Evolutionary conservation across 2,329 filamentous ascomycete genomes (phyloP).

Genomic region (Aspergillus arachidicola): DNA sequence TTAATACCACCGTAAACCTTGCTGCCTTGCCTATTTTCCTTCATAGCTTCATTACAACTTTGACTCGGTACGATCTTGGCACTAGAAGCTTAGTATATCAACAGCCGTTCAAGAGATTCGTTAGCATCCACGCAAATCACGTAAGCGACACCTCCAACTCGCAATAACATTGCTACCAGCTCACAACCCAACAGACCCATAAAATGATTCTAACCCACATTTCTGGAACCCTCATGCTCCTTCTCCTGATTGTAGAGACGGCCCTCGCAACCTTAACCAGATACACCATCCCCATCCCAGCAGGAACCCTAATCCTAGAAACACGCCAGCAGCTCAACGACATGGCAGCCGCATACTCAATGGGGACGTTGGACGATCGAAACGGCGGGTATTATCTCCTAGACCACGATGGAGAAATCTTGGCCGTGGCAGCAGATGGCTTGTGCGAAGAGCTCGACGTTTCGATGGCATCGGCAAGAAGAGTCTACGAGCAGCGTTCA

Average conservation of each 20-base stretch:
- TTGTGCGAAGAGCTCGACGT: not conserved
- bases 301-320: not conserved
- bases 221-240: no score
- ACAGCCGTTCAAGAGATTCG: not conserved
- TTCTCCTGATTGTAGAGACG: not conserved
- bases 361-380: not conserved
- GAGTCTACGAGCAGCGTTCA: not conserved
- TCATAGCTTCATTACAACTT: not conserved
- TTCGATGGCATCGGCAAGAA: not conserved
- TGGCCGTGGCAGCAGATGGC: not conserved
- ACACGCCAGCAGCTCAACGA: not conserved
- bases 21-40: not conserved
- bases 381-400: not conserved
- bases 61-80: not conserved
- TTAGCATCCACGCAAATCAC: not conserved
- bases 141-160: not conserved
- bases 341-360: not conserved
- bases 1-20: not conserved
- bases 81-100: not conserved
- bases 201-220: not conserved
- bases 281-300: not conserved
- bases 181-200: not conserved
- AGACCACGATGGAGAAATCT: not conserved
- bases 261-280: not conserved
- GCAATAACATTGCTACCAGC: not conserved